Evolutionary conservation across 495 filamentous ascomycete genomes (phyloP), one percentile per base, ranked within the genome.

Genomic region (Trichoderma orchidacearum): DNA sequence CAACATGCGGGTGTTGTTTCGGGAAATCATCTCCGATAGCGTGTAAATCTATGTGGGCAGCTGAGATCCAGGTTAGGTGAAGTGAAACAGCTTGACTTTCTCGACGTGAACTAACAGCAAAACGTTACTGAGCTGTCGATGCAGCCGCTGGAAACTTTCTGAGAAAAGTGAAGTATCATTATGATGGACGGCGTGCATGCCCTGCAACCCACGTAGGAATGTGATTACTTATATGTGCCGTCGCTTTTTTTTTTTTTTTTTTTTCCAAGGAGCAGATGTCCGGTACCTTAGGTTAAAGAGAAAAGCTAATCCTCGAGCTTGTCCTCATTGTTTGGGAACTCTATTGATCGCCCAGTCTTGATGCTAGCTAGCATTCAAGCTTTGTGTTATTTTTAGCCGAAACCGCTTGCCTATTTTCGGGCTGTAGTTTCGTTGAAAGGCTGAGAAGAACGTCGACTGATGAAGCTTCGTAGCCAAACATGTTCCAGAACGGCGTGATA

Each of bases 1-100:
- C 41, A 48, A 23, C 41, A 6, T 48, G 25, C 15, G 17, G 41
- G 41, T 23, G 21, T 27, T 27, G 41, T 48, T 48, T 48, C 41
- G 27, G 41, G 41, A 48, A 48, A 48, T 48, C 41, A 48, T 48
- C 41, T 48, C 41, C 41, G 41, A 48, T 48, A 48, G 41, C 41
- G 41, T n/a, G 21, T 18, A 17, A 48, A 27, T 48, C 17, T 6
- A 48, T 41, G 41, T 48, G 41, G 41, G 41, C 41, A 48, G 41
- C 41, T 48, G 41, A 48, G 41, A 48, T 48, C 41, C 41, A 48
- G 41, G 41, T 27, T 25, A 25, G 41, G 41, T 48, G 41, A 48
- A 27, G 41, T 48, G 41, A 48, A 48, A 48, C 41, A 48, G 17
- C 18, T 48, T 48, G 41, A 9, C 9, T n/a, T 27, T 48, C 41